These are phyloP conservation scores for Ambrosiella cleistominuta DNA, from an alignment of 2,329 filamentous ascomycete genomes.

Conservation along the genomic window DNA sequence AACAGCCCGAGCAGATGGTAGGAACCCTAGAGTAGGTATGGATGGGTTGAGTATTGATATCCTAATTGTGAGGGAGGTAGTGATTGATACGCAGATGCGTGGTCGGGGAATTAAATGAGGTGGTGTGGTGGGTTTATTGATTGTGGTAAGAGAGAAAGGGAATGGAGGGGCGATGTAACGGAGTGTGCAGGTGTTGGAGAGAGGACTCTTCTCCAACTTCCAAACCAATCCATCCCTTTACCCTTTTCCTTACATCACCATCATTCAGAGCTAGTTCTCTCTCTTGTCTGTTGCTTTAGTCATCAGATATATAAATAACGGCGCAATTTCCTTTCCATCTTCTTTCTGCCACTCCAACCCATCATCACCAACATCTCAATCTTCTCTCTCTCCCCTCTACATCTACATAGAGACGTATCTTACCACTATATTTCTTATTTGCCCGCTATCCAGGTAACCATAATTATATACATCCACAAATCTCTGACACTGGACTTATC, in stretches of 20 bases:
- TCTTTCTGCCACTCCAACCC: background rate
- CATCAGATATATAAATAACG: too few relatives aligned
- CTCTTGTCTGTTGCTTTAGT: too few relatives aligned
- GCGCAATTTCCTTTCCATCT: background rate
- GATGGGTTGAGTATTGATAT: too few relatives aligned
- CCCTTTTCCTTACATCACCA: too few relatives aligned
- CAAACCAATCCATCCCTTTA: too few relatives aligned
- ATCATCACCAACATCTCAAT: background rate
- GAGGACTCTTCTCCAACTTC: background rate
- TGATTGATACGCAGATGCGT: too few relatives aligned
- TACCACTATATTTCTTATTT: background rate
- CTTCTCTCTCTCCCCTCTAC: background rate
- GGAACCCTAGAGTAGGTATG: too few relatives aligned
- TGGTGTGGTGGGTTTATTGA: background rate
- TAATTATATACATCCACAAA: background rate
- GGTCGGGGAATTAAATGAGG: background rate
- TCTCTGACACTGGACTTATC: background rate
- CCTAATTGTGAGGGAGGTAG: too few relatives aligned
- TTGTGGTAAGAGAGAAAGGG: background rate
- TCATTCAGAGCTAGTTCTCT: too few relatives aligned
- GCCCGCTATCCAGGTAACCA: background rate
- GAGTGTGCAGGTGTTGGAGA: background rate
- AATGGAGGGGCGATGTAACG: background rate
- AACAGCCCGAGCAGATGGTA: too few relatives aligned
- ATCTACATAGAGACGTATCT: background rate